Base-by-base conservation (phyloP, 2,329 filamentous ascomycete genomes). In the Orbilia blumenaviensis region DNA sequence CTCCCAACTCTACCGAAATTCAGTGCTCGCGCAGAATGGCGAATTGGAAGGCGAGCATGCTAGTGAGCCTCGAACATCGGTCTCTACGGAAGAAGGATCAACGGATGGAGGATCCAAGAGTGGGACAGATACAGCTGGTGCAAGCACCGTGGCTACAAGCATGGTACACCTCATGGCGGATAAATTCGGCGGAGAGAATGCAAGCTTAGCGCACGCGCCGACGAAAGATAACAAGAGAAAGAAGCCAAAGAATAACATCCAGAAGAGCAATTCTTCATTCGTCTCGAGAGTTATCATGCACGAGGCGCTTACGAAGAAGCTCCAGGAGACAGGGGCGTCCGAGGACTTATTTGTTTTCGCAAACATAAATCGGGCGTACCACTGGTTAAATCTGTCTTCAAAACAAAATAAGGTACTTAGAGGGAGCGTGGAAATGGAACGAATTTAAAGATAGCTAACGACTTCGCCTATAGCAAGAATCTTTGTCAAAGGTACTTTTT, bases 261-360 rank as follows among this genome's bases (percentile, higher is more conserved):
- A 94, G 62, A 99, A 99, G 86, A 98, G 93, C 84, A 98, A 97
- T 83, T 99, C 95, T 8, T 97, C 94, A 0, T 99, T 97, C 81
- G 95, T 99, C 29, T 97, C 94, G n/a, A 87, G 95, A 66, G 94
- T 97, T 32, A 97, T 98, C 78, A 90, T 93, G 14, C 92, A 97
- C 81, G 95, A 99, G 80, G 87, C 87, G 3, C 83, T 96, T 66
- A 87, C 88, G 21, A 96, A 95, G 83, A 90, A 92, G 78, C 83
- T 98, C 78, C 88, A 89, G 56, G 95, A 98, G 32, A 89, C 92
- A 77, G 73, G 66, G 16, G 89, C 90, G 10, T 86, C 86, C 1
- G 92, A 95, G 78, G 94, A 93, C 0, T 83, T 95, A 2, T 96
- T 95, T 83, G 92, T 91, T 1, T 98, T 99, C 85, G 93, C 92